Evolutionary conservation across 179 eudicot species (phyloP).

Genomic region (Beta macrorhiza): DNA sequence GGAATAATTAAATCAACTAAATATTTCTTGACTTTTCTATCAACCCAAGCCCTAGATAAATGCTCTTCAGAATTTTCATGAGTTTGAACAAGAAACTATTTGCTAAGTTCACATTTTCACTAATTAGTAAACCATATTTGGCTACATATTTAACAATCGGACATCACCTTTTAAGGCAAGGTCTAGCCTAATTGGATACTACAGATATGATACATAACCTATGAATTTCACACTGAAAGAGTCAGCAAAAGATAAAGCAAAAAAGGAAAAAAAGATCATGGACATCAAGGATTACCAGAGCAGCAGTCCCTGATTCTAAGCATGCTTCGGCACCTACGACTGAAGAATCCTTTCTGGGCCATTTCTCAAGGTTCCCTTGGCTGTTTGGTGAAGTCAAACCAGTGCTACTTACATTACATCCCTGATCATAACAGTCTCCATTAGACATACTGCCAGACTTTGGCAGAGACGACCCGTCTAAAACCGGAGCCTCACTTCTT

Average conservation of each 20-base stretch:
- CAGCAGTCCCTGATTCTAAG: slow-evolving; percentile 28
- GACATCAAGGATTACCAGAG: slow-evolving; percentile 45
- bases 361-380: slow-evolving; percentile 29
- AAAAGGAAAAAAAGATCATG: slow-evolving; percentile 17
- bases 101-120: neutral
- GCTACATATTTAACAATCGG: neutral
- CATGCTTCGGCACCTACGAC: slow-evolving; percentile 24
- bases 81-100: neutral
- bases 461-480: slow-evolving; percentile 24
- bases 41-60: neutral
- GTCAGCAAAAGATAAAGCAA: neutral
- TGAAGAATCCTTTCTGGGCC: slow-evolving; percentile 30
- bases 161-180: neutral
- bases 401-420: slow-evolving; percentile 23
- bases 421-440: slow-evolving; percentile 35
- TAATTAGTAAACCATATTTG: neutral
- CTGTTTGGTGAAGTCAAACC: slow-evolving; percentile 19
- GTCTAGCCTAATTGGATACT: neutral
- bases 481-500: slow-evolving; percentile 33
- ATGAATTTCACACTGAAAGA: neutral
- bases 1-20: neutral
- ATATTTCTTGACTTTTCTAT: neutral
- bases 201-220: neutral
- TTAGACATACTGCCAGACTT: slow-evolving; percentile 34
- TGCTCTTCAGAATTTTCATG: neutral